These are phyloP conservation scores for Moesziomyces antarcticus DNA, from an alignment of 1,284 basidiomycete genomes.

Conservation along the genomic window DNA sequence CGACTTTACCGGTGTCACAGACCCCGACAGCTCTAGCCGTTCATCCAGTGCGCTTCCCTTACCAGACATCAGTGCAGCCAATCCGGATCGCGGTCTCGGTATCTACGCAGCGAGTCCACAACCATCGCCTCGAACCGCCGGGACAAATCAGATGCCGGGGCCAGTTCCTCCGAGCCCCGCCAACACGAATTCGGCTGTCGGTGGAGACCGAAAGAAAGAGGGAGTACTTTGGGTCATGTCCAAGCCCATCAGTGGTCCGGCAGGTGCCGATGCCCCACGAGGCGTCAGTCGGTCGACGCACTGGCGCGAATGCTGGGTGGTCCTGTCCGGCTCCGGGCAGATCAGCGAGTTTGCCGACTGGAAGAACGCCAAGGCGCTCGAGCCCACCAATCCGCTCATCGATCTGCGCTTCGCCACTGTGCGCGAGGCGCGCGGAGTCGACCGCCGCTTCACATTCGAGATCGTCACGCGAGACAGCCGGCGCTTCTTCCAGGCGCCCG, in stretches of 20 bases:
- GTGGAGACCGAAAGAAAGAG: conserved; percentile 57
- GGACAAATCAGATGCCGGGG: neutral
- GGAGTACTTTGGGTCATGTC: conserved; percentile 58
- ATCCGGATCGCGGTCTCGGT: neutral
- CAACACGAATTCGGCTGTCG: neutral
- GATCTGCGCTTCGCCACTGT: conserved; percentile 65
- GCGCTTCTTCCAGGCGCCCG: conserved; percentile 71
- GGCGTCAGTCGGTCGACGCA: conserved; percentile 44
- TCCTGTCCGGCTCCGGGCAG: conserved; percentile 58
- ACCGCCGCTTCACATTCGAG: conserved; percentile 70
- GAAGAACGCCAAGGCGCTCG: conserved; percentile 54
- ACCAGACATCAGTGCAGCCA: neutral
- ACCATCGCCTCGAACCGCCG: neutral
- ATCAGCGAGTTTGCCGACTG: conserved; percentile 58
- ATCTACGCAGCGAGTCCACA: neutral
- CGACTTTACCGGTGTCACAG: neutral
- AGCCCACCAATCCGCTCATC: conserved; percentile 54
- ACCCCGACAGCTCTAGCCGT: neutral
- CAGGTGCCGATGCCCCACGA: conserved; percentile 51
- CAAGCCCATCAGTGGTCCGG: conserved; percentile 43
- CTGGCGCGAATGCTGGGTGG: conserved; percentile 61
- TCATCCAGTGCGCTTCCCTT: neutral
- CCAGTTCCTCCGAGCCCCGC: neutral
- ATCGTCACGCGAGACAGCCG: conserved; percentile 71
- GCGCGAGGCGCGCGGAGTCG: conserved; percentile 53